These are phyloP conservation scores for Fusarium sp. DNA, from an alignment of 2,329 filamentous ascomycete species.

Conservation along the genomic window DNA sequence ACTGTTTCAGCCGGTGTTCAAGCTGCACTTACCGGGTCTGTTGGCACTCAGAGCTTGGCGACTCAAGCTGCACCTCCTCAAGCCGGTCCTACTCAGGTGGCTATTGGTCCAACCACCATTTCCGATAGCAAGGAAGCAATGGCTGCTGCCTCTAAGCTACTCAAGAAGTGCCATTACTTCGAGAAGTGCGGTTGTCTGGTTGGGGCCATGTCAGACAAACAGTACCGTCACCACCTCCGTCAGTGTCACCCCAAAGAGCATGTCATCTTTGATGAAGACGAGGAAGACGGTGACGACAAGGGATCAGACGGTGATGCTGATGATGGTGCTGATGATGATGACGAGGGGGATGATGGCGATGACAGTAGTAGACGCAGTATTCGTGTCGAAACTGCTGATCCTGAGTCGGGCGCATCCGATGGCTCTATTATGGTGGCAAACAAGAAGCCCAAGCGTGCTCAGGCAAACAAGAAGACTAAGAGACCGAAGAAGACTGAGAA, in stretches of 20 bases:
- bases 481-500: neutral
- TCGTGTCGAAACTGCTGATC: neutral
- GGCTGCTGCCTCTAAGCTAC: too few species aligned
- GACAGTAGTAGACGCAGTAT: neutral
- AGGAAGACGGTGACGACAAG: neutral
- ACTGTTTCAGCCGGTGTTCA: neutral
- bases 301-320: neutral
- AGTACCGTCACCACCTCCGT: slow-evolving; percentile 18
- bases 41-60: neutral
- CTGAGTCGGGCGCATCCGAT: neutral
- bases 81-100: neutral
- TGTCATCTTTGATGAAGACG: neutral
- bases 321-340: neutral
- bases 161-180: slow-evolving; percentile 25
- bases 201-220: slow-evolving; percentile 9
- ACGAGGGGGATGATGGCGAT: neutral
- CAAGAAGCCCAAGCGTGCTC: neutral
- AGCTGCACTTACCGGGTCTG: neutral
- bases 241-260: slow-evolving; percentile 7
- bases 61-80: neutral
- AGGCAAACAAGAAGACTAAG: neutral
- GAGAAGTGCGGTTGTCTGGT: slow-evolving; percentile 20
- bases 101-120: neutral
- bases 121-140: neutral
- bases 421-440: neutral